These are phyloP conservation scores for Nicotiana tabacum DNA, from an alignment of 257 asterid genomes.

Conservation along the genomic window DNA sequence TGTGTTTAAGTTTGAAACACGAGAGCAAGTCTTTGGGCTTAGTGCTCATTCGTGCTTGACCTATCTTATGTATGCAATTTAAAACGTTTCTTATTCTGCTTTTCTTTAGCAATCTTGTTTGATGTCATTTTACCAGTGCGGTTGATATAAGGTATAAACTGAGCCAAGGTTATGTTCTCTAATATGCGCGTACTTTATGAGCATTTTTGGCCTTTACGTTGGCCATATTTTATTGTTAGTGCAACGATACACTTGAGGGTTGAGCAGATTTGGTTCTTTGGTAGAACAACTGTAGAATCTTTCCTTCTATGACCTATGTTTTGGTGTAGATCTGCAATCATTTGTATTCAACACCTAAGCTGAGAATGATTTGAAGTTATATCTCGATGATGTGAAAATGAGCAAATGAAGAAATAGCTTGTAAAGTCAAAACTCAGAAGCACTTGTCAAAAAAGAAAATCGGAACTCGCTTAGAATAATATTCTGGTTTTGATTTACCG, in stretches of 20 bases:
- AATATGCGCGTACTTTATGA: neutral
- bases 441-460: too few relatives aligned
- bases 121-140: neutral
- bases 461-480: too few relatives aligned
- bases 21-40: neutral
- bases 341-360: neutral
- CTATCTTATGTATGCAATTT: neutral
- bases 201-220: neutral
- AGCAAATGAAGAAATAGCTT: too few relatives aligned
- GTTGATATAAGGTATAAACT: neutral
- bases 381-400: too few relatives aligned
- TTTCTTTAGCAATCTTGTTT: neutral
- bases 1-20: neutral
- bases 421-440: too few relatives aligned
- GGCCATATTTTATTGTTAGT: neutral
- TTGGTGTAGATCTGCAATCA: neutral
- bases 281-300: neutral
- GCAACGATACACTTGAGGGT: neutral
- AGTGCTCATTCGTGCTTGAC: neutral
- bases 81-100: neutral
- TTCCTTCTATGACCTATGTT: neutral
- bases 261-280: neutral
- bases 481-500: too few relatives aligned
- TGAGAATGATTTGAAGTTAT: too few relatives aligned
- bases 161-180: neutral